Evolutionary conservation across 192 early-diverging fungal species (phyloP), one percentile per base, ranked within the genome.

Genomic region (Backusella westeae): DNA sequence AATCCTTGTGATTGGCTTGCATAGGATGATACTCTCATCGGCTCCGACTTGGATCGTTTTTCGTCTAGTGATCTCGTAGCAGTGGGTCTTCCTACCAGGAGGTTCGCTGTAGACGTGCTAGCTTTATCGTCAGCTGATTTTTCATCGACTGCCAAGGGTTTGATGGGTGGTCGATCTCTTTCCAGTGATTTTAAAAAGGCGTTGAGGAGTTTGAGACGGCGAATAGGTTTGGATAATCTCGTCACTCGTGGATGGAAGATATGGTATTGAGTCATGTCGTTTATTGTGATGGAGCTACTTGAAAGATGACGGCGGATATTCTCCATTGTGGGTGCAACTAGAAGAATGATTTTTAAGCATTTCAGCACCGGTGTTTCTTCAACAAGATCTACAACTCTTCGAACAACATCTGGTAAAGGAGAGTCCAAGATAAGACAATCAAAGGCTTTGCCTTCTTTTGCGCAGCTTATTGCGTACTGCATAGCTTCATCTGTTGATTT

Each of bases 151-250:
- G 71, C 23, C 34, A 52, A 35, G 26, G 34, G 44, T 69, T 75
- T 63, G 56, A 63, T 63, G 12, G 56, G 23, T 29, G 56, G 56
- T 29, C 56, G 9, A 63, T 63, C 56, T 63, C 56, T 63, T 63
- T 63, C 56, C 8, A 63, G n/a, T 4, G 56, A 23, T 63, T 63
- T 63, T 26, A 63, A 26, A 63, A 63, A 23, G 56, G 67, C 44
- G 34, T 67, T 53, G 6, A 78, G 65, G 0, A 78, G 29, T 53
- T 78, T 78, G 12, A 72, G 32, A 49, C 67, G 63, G 9, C 77
- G 77, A 21, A 78, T 49, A 23, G 77, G 77, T 53, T 78, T 78
- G 4, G 77, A 74, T 17, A 78, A 4, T 39, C 71, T 72, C 12
- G 56, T 73, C 1, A 73, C 42, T 14, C 71, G 34, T 73, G 77